Evolutionary conservation across 495 filamentous ascomycete species (phyloP).

Genomic region (Daldinia caldariorum): DNA sequence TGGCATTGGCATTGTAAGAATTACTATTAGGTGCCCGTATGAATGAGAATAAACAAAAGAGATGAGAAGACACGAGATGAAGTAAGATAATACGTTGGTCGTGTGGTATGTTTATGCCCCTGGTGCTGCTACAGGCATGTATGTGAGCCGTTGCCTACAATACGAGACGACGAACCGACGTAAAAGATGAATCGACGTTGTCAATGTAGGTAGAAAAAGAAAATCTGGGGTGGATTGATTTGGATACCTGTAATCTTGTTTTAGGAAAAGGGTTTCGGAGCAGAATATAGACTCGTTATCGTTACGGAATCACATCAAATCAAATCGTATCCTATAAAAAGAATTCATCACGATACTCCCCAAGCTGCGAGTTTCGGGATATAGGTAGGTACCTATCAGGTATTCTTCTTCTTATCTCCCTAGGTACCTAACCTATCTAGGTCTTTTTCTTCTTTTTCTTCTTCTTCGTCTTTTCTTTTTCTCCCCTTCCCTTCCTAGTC

Average conservation of each 20-base stretch:
- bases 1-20: slow-evolving; percentile 20
- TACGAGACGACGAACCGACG: no score
- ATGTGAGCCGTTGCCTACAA: not conserved
- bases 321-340: not conserved
- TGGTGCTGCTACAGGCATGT: not conserved
- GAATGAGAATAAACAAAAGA: slow-evolving; percentile 4
- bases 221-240: no score
- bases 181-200: no score
- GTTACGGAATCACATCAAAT: no score
- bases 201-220: no score
- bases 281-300: no score
- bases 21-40: slow-evolving; percentile 14
- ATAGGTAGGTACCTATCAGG: not conserved
- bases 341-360: not conserved
- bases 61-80: not conserved
- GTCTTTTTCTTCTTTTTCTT: not conserved
- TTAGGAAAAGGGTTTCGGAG: no score
- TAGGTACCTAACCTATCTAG: not conserved
- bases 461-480: not conserved
- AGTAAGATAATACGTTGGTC: not conserved
- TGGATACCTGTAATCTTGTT: not conserved
- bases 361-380: not conserved
- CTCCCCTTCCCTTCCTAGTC: not conserved
- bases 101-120: not conserved
- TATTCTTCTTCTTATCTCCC: not conserved